Percentiles rank a stretch among this genome's conserved stretches.
These are phyloP conservation scores for Pleurotus platypus DNA, from an alignment of 768 basidiomycete genomes.

Conservation along the genomic window DNA sequence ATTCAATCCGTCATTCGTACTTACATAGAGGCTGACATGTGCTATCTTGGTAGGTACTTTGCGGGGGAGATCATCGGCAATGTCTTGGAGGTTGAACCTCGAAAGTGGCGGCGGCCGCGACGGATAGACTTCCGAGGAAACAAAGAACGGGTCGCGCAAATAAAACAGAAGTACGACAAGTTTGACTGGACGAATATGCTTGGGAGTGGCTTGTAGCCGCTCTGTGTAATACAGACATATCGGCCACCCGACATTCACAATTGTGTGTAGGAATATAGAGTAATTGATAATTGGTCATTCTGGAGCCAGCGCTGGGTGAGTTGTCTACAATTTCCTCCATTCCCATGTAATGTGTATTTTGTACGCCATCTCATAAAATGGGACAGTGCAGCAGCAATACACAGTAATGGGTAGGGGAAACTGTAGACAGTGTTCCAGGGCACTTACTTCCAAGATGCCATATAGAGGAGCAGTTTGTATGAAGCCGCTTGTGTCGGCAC, in stretches of 20 bases:
- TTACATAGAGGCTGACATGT: slow-evolving; percentile 4
- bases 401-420: no score
- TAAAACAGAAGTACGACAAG: slow-evolving; percentile 73
- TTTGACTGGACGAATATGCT: slow-evolving; percentile 84
- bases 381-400: no score
- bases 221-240: slow-evolving; percentile 1
- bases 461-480: no score
- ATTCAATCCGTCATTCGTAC: slow-evolving; percentile 11
- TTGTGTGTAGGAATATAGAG: not conserved
- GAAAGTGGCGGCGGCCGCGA: slow-evolving; percentile 80
- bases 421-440: no score
- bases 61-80: slow-evolving; percentile 95
- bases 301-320: not conserved
- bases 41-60: slow-evolving; percentile 64
- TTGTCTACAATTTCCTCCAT: not conserved
- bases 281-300: not conserved
- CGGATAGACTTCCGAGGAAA: slow-evolving; percentile 69
- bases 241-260: no score
- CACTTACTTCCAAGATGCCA: no score
- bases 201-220: slow-evolving; percentile 20
- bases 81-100: slow-evolving; percentile 80
- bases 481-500: no score
- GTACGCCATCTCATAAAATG: no score
- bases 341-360: not conserved
- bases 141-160: slow-evolving; percentile 62